Conservation (phyloP, 2,329 filamentous ascomycete genomes). For the Bretziella fagacearum region DNA sequence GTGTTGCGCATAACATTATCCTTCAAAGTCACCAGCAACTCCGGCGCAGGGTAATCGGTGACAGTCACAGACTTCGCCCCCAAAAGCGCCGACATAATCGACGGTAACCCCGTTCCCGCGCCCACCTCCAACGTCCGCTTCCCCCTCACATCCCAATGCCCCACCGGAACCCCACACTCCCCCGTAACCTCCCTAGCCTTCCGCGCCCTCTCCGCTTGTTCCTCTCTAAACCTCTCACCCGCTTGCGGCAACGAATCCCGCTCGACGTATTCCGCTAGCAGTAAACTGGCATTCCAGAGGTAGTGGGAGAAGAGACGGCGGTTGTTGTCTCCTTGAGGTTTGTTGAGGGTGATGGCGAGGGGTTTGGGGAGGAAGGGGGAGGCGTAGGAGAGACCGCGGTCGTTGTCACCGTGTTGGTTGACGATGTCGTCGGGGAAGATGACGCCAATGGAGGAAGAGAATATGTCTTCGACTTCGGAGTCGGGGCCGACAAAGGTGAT, state of each 20-base stretch:
- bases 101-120: conserved; percentile 43
- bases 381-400: conserved; percentile 41
- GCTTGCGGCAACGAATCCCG: conserved; percentile 25
- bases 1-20: conserved; percentile 38
- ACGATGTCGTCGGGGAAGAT: conserved; percentile 53
- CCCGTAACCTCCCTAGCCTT: neutral
- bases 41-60: conserved; percentile 50
- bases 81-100: conserved; percentile 31
- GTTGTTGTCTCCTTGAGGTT: conserved; percentile 35
- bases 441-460: conserved; percentile 40
- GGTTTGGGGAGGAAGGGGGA: conserved; percentile 32
- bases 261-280: conserved; percentile 40
- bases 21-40: conserved; percentile 40
- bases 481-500: conserved; percentile 21
- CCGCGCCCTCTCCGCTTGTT: neutral
- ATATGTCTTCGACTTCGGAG: conserved; percentile 39
- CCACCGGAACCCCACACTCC: conserved; percentile 12
- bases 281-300: conserved; percentile 50
- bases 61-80: conserved; percentile 36
- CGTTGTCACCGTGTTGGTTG: conserved; percentile 47
- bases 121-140: conserved; percentile 46
- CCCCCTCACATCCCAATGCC: conserved; percentile 31
- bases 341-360: conserved; percentile 29
- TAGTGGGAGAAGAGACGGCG: conserved; percentile 52
- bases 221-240: neutral